Conservation (phyloP, 805 yeast species). For the Huiozyma naganishii region DNA sequence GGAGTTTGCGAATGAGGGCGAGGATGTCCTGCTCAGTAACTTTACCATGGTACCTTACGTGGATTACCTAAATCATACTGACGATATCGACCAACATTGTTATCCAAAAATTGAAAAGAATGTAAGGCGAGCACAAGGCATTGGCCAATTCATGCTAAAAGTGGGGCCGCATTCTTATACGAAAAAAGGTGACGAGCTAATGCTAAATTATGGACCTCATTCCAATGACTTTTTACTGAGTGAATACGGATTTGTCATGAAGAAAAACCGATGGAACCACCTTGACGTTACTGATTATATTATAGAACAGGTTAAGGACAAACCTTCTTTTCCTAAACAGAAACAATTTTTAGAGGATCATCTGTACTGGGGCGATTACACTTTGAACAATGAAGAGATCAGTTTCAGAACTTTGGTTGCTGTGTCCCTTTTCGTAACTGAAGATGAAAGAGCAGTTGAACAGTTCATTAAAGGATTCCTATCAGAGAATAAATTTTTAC, state of each 20-base stretch:
- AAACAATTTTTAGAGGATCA: conserved; percentile 35
- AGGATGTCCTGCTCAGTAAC: conserved; percentile 38
- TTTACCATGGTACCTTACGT: conserved; percentile 88
- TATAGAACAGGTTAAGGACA: conserved; percentile 21
- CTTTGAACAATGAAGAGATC: conserved; percentile 39
- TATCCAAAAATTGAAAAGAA: conserved; percentile 36
- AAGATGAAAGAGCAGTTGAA: conserved; percentile 16
- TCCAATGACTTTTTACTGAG: conserved; percentile 69
- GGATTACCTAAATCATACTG: conserved; percentile 73
- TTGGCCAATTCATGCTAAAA: conserved; percentile 22
- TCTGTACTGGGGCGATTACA: conserved; percentile 67
- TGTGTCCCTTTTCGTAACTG: conserved; percentile 37
- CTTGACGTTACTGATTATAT: conserved; percentile 50
- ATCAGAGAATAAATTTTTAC: conserved; percentile 20
- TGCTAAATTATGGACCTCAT: conserved; percentile 80
- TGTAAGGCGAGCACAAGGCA: conserved; percentile 13
- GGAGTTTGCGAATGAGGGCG: conserved; percentile 4
- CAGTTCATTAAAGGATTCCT: conserved; percentile 21
- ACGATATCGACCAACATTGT: conserved; percentile 39
- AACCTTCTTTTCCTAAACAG: conserved; percentile 22
- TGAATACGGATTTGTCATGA: conserved; percentile 76
- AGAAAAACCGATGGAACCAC: conserved; percentile 54
- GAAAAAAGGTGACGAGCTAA: conserved; percentile 42
- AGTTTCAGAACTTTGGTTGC: conserved; percentile 75
- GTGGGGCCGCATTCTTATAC: conserved; percentile 15